Conservation (phyloP, 73 alveolate species). For the Paramecium sexaurelia region DNA sequence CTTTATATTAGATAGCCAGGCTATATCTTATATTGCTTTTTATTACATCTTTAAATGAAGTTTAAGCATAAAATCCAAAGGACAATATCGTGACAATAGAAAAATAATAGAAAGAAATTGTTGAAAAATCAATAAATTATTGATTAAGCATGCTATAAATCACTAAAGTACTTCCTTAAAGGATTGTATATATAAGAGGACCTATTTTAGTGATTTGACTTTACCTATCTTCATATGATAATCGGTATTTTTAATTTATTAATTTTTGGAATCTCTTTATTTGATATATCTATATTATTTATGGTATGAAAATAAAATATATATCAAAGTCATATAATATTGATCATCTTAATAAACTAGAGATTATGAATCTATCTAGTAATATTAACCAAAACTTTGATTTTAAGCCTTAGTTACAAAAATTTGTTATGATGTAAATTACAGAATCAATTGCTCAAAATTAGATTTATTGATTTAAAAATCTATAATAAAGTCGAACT, state of each 20-base stretch:
- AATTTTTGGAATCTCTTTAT: neutral
- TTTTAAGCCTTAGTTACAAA: neutral
- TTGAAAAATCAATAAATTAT: neutral
- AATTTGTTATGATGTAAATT: neutral
- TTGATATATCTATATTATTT: neutral
- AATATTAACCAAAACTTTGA: neutral
- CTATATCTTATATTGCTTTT: neutral
- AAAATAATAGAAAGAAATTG: neutral
- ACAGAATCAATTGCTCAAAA: conserved; percentile 4
- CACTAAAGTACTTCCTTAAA: neutral
- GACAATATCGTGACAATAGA: neutral
- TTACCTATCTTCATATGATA: conserved; percentile 9
- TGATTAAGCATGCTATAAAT: neutral
- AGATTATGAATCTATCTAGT: neutral
- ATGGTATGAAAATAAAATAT: neutral
- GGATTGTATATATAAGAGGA: neutral
- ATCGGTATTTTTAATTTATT: neutral
- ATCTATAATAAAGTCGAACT: neutral
- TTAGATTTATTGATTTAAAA: conserved; percentile 3
- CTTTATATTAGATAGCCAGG: neutral
- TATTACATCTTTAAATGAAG: neutral
- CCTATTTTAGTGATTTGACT: neutral
- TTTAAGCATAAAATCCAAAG: neutral
- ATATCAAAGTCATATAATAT: neutral
- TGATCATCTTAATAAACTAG: conserved; percentile 56